Conservation (phyloP, 177 flowering plant genomes). For the Vitis hybrid region DNA sequence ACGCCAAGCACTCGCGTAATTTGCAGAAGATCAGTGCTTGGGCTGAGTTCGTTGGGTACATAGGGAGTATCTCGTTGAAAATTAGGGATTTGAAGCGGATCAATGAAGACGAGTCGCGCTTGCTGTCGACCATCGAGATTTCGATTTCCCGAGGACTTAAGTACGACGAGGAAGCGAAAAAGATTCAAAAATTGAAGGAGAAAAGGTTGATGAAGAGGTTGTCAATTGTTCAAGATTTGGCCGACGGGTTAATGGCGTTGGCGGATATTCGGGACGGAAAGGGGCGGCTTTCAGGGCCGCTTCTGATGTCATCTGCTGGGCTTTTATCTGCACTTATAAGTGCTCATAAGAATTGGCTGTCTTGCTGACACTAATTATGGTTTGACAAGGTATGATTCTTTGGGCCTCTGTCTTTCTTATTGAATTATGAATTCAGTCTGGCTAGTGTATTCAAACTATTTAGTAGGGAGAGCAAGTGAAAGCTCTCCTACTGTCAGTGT, state of each 20-base stretch:
- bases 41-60: constrained; percentile 78
- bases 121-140: constrained; percentile 40
- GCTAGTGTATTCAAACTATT: neutral
- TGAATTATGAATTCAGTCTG: neutral
- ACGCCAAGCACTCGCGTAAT: constrained; percentile 26
- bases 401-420: neutral
- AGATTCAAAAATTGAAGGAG: constrained; percentile 45
- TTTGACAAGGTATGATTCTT: constrained; percentile 7
- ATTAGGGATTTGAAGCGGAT: constrained; percentile 57
- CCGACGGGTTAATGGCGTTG: constrained; percentile 82
- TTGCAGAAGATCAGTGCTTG: constrained; percentile 72
- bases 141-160: constrained; percentile 32
- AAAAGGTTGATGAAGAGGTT: constrained; percentile 71
- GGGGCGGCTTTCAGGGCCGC: constrained; percentile 60
- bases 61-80: constrained; percentile 74
- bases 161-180: constrained; percentile 30
- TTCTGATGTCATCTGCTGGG: constrained; percentile 70
- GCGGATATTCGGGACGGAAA: constrained; percentile 78
- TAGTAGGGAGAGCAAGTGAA: neutral
- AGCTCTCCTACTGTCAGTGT: neutral
- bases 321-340: constrained; percentile 84
- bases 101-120: constrained; percentile 38
- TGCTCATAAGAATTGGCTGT: constrained; percentile 92
- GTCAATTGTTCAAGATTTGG: constrained; percentile 82
- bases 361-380: constrained; percentile 49